Evolutionary conservation across 257 asterid genomes (phyloP), one percentile per base, ranked within the genome.

Genomic region (Solanum gracilifrons): DNA sequence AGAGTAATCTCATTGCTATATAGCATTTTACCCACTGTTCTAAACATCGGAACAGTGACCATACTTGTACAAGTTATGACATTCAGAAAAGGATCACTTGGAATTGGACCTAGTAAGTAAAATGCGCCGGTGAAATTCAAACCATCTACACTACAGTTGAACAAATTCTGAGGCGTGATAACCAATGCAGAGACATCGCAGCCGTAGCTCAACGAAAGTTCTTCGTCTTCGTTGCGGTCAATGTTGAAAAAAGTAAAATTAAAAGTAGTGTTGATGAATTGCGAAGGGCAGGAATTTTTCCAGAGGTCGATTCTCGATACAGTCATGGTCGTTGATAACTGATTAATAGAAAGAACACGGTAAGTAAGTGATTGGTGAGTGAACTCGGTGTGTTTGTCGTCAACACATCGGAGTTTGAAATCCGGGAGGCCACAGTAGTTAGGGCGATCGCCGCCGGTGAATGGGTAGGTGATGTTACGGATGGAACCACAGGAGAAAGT

Each of bases 391-490:
- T 74, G 72, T 74, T 86, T 85, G 83, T 87, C 37, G 87, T 87
- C 31, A 5, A 79, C 88, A 92, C 98, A 94, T 15, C 92, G 88
- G 89, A 93, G 93, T 3, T 87, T 68, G 90, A 90, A 91, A 8
- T 89, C 94, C 4, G 95, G 96, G 51, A 83, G 91, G 32, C 98
- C 97, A 82, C 97, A 93, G 92, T 89, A 87, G 43, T 91, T 80
- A 72, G 94, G 96, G 73, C 97, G 98, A 87, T 86, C 91, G 46
- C 91, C 92, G 46, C 95, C 94, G 64, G 86, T 80, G 91, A 94
- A 93, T 55, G 98, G 97, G 83, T 91, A 93, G 71, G 94, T 69
- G 71, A 95, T 31, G 89, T 90, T 84, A 39, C 60, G 69, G 83
- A 93, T 83, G 0, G 84, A 4, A 51, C 95, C 95, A 85, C 99